Percentiles rank a stretch among this genome's conserved stretches.
phyloP scores from a whole-genome alignment of 768 basidiomycete genomes.

The Boletus rubroflammeus region DNA sequence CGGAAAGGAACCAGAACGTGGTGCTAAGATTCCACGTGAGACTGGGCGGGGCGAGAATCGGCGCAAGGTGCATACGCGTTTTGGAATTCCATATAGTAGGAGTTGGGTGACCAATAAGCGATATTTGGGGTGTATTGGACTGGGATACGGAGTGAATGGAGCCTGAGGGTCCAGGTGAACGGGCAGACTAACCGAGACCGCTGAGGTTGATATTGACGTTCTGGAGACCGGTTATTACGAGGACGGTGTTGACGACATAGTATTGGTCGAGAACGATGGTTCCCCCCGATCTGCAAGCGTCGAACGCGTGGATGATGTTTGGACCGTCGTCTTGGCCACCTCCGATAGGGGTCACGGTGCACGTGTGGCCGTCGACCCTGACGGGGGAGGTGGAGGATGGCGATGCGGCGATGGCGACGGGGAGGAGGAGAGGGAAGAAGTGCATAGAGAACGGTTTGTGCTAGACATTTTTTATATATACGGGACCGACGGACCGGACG shows the following conservation, averaged over 20 bases:
- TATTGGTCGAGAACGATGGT: constrained; percentile 33
- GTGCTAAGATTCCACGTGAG: constrained; percentile 25
- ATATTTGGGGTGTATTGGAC: constrained; percentile 39
- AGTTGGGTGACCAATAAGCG: constrained; percentile 38
- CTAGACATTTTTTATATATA: too few relatives aligned
- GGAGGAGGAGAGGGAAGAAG: constrained; percentile 1
- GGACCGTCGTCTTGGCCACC: constrained; percentile 37
- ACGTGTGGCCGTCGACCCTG: constrained; percentile 10
- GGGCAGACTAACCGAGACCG: neutral
- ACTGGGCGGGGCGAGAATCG: neutral
- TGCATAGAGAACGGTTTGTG: too few relatives aligned
- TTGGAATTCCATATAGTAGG: constrained; percentile 41
- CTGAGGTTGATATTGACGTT: constrained; percentile 25
- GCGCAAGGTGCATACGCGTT: constrained; percentile 33
- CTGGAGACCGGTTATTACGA: constrained; percentile 35
- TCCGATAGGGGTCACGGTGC: constrained; percentile 30
- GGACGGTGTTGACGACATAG: constrained; percentile 38
- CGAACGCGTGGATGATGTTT: constrained; percentile 33
- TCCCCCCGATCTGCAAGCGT: constrained; percentile 27
- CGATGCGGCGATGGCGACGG: neutral
- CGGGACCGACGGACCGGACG: neutral
- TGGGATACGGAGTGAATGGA: too few relatives aligned
- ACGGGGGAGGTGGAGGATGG: neutral
- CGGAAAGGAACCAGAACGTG: constrained; percentile 40
- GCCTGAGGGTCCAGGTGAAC: too few relatives aligned